Percentiles rank a stretch among this genome's conserved stretches.
Conservation (phyloP, 1,139 yeast species). For the Yamadazyma triangularis region DNA sequence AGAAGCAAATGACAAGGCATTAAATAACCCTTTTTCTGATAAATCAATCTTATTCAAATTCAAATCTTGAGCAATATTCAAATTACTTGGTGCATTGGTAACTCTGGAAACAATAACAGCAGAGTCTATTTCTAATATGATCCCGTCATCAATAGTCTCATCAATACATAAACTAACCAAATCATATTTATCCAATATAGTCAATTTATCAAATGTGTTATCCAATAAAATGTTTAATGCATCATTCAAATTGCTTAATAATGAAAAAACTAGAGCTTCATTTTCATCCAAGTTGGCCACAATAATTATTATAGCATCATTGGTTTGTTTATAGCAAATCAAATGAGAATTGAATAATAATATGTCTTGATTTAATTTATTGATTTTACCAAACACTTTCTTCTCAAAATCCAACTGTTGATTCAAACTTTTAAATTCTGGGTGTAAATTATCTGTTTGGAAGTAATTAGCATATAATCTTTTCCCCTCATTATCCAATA, state of each 20-base stretch:
- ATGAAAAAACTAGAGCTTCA: conserved; percentile 76
- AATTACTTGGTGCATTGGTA: conserved; percentile 62
- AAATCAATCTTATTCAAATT: conserved; percentile 69
- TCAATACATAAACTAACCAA: conserved; percentile 82
- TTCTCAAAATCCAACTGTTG: conserved; percentile 78
- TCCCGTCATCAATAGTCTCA: conserved; percentile 89
- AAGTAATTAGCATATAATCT: conserved; percentile 85
- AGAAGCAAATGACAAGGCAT: conserved; percentile 86
- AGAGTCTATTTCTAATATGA: conserved; percentile 86
- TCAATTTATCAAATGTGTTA: conserved; percentile 72
- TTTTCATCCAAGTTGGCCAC: conserved; percentile 79
- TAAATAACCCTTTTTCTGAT: conserved; percentile 81
- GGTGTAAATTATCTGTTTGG: conserved; percentile 19
- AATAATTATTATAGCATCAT: conserved; percentile 65
- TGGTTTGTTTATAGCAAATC: conserved; percentile 81
- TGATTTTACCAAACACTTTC: conserved; percentile 66
- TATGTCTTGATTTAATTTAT: conserved; percentile 77
- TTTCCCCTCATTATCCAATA: conserved; percentile 78
- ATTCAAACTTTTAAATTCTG: conserved; percentile 39
- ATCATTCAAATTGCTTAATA: conserved; percentile 73
- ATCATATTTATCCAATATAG: conserved; percentile 81
- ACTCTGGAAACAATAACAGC: conserved; percentile 85
- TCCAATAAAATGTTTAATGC: conserved; percentile 74
- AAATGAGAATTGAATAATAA: conserved; percentile 73
- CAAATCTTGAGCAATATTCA: conserved; percentile 31